Percentiles rank a stretch among this genome's conserved stretches.
phyloP scores from a whole-genome alignment of 257 asterid species.

The Solanum sejunctum region DNA sequence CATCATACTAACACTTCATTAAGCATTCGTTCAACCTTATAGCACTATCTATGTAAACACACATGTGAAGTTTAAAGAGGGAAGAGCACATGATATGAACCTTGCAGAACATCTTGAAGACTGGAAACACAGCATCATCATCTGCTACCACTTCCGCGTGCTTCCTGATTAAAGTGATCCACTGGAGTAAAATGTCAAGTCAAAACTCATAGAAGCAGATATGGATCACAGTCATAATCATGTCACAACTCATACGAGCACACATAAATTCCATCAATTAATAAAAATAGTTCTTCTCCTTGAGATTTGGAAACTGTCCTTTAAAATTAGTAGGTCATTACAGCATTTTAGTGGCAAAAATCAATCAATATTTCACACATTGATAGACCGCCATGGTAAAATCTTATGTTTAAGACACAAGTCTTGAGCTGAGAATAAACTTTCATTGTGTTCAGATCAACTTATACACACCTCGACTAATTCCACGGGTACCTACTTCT shows the following conservation, averaged over 20 bases:
- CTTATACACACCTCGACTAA: background rate
- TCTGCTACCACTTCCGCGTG: conserved; percentile 74
- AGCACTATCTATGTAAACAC: background rate
- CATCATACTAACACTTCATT: background rate
- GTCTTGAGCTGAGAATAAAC: background rate
- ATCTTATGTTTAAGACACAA: background rate
- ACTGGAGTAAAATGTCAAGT: conserved; percentile 36
- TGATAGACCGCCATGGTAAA: background rate
- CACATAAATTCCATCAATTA: background rate
- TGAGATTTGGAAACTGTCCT: background rate
- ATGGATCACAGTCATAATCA: background rate
- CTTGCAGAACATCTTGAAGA: conserved; percentile 79
- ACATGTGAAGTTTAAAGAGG: background rate
- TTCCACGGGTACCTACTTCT: background rate
- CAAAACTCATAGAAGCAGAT: background rate
- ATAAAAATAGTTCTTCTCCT: background rate
- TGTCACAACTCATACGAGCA: background rate
- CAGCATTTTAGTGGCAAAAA: background rate
- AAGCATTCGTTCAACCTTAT: background rate
- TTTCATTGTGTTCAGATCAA: background rate
- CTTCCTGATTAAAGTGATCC: conserved; percentile 74
- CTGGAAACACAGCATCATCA: conserved; percentile 54
- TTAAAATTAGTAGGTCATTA: background rate
- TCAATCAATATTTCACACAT: background rate
- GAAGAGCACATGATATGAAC: conserved; percentile 14